Base-by-base conservation (phyloP, 192 early-diverging fungal genomes). In the Rhizophagus sp. region DNA sequence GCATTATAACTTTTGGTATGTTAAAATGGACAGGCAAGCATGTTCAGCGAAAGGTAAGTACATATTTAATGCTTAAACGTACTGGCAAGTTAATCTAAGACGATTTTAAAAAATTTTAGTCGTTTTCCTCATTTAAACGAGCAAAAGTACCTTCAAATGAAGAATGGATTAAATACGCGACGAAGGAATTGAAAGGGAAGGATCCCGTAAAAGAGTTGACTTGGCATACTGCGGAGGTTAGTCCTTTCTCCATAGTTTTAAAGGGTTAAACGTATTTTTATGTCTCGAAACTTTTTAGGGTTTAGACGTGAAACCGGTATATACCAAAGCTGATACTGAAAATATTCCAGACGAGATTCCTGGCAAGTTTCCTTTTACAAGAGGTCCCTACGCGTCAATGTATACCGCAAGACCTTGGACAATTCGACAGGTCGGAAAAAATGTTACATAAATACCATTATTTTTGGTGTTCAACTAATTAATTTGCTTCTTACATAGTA, bases 161-260 rank as follows among this genome's bases (percentile, higher is more conserved):
- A 10, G 89, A 92, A 76, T 96, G 95, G 95, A 87, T 81, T 27
- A 85, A 87, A 75, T 83, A 94, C 33, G 95, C 93, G 3, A 85
- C 83, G 34, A 96, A 96, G 84, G 95, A 96, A 82, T 88, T 95
- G 82, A 96, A 96, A 84, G 95, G 95, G 49, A 94, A 96, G 78
- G 90, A 95, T 79, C 93, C 95, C 5, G 88, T 87, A 61, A 86
- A 88, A 36, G 83, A 83, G 3, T 84, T 96, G 49, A 92, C 91
- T 19, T 96, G 95, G 95, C 84, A 90, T 71, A 95, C 95, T 11
- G 85, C 95, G 10, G 95, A 96, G 86, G 90, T 89, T 80, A 61
- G 44, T 50, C 7, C 22, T 44, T 22, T n/a, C n/a, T 47, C 13
- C n/a, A 36, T 39, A 10, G 19, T 2, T 70, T 19, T 41, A 30